phyloP scores from a whole-genome alignment of 306 rosid species.

The Glycine soja region DNA sequence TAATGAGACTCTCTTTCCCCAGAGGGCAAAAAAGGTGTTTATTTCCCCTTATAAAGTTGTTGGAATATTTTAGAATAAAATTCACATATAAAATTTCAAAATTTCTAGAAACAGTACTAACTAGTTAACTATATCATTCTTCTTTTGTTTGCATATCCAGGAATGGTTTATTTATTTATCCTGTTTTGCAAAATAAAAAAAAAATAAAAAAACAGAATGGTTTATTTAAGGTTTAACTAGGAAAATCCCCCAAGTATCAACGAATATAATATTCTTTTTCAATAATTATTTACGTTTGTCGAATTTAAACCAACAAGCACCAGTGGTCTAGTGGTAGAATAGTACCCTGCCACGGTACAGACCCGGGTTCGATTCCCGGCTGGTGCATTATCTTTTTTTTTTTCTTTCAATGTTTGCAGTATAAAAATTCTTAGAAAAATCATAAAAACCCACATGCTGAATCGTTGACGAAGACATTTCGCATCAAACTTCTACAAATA shows the following conservation, averaged over 20 bases:
- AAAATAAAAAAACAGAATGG: no score
- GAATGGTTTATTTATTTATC: neutral
- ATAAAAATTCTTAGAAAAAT: neutral
- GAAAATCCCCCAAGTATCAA: no score
- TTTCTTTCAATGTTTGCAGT: no score
- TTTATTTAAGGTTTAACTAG: neutral
- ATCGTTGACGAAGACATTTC: slow-evolving; percentile 1
- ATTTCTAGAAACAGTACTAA: neutral
- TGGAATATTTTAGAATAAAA: no score
- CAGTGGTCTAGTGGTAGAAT: slow-evolving; percentile 99
- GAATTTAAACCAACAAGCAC: slow-evolving; percentile 39
- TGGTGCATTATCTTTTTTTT: slow-evolving; percentile 49
- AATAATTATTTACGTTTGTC: no score
- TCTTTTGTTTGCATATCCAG: neutral
- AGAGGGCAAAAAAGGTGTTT: no score
- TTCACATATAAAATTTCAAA: neutral
- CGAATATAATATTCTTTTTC: no score
- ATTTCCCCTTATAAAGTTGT: no score
- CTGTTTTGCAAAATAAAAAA: no score
- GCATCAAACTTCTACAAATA: neutral
- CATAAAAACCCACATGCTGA: neutral
- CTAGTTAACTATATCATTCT: neutral
- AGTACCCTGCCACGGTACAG: slow-evolving; percentile 88
- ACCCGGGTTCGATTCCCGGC: slow-evolving; percentile 92
- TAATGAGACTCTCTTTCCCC: no score